Conservation (phyloP, 257 asterid species). For the Lithospermum erythrorhizon region DNA sequence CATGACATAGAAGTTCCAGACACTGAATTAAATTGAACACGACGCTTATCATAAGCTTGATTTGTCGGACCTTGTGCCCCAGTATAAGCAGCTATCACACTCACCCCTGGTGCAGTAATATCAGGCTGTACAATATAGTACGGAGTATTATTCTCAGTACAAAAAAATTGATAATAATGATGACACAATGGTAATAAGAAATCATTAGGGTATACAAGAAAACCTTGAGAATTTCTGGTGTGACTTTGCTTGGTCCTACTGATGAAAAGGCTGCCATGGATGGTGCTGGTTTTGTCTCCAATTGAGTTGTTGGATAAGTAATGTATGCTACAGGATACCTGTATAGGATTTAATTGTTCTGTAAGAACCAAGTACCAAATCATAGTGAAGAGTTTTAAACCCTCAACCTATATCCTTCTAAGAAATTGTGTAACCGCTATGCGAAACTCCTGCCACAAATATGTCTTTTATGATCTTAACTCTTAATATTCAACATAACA, state of each 20-base stretch:
- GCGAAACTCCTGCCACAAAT: no score
- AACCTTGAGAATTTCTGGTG: constrained; percentile 80
- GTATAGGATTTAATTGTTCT: not conserved
- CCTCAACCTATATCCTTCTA: no score
- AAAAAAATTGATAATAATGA: not conserved
- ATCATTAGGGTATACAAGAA: constrained; percentile 3
- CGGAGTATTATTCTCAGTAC: not conserved
- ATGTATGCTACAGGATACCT: constrained; percentile 58
- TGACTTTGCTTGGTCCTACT: constrained; percentile 51
- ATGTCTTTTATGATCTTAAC: no score
- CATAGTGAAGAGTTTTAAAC: no score
- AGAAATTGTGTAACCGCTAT: no score
- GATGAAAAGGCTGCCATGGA: constrained; percentile 92
- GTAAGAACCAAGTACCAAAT: not conserved
- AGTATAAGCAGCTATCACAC: constrained; percentile 71
- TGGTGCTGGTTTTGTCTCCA: constrained; percentile 72
- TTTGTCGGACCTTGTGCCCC: constrained; percentile 66
- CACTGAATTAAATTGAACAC: constrained; percentile 42
- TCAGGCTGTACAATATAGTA: constrained; percentile 64
- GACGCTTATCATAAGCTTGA: constrained; percentile 48
- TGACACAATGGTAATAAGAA: not conserved
- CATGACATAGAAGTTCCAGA: constrained; percentile 98
- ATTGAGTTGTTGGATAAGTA: constrained; percentile 37
- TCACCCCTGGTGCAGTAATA: constrained; percentile 93
- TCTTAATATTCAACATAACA: no score